Evolutionary conservation across 805 yeast genomes (phyloP), one percentile per base, ranked within the genome.

Genomic region (Spathaspora passalidarum): DNA sequence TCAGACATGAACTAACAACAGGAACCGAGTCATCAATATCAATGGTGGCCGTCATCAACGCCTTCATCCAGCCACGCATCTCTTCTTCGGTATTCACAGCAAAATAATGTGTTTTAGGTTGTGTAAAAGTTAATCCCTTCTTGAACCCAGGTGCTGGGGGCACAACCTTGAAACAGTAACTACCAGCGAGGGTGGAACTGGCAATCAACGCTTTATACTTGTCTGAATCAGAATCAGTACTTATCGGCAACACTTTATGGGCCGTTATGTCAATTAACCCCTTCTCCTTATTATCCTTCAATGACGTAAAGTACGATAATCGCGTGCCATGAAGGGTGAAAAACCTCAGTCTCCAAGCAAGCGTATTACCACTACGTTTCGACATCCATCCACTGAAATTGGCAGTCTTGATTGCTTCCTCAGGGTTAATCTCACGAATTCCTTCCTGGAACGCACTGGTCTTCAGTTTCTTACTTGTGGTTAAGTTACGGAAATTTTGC

Each of bases 71-170:
- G 2, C 78, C 79, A 60, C 96, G 77, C 96, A 92, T 86, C 52
- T 92, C 98, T 42, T 89, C 96, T 47, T 76, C 80, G 0, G 88
- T 78, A 42, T 94, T 97, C 38, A 92, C 97, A 0, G 98, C 97
- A 75, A 94, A 94, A 64, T 86, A 94, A 59, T 94, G 99, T 6
- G 90, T 87, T 54, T 90, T 88, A 22, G 96, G 99, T 52, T 91
- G 96, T 0, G 99, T 94, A 63, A 94, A 94, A 0, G 96, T 91
- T 47, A 94, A 79, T 0, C 98, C 98, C 67, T 91, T 92, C 53
- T 85, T 84, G 44, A 92, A 88, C 0, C 99, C 99, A 0, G 98
- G 98, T 2, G 96, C 96, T 0, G 99, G 99, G 8, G 99, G 99
- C 3, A 91, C 81, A 10, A 94, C 63, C 64, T 91, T 91, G 73